These are phyloP conservation scores for Sporothrix inflata DNA, from an alignment of 2,329 filamentous ascomycete species.

Conservation along the genomic window DNA sequence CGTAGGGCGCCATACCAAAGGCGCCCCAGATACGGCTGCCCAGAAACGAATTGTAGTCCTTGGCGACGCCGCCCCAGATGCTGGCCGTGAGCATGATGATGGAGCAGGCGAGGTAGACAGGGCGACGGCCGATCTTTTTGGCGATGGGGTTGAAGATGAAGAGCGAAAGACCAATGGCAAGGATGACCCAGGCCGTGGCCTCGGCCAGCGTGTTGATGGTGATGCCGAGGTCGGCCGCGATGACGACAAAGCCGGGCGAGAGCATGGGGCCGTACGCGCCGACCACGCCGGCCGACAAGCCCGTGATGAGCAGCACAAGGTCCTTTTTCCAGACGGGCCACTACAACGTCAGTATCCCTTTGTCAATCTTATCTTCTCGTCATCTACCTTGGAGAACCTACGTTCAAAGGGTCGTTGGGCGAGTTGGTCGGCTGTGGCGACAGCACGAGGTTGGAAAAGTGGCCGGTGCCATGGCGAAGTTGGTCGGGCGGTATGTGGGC, in stretches of 20 bases:
- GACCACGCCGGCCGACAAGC: conserved; percentile 51
- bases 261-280: conserved; percentile 58
- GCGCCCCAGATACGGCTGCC: conserved; percentile 51
- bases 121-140: conserved; percentile 54
- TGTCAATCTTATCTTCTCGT: no score
- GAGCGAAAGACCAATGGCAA: conserved; percentile 52
- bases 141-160: conserved; percentile 57
- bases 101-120: conserved; percentile 53
- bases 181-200: conserved; percentile 53
- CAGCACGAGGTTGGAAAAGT: conserved; percentile 43
- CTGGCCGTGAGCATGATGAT: conserved; percentile 52
- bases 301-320: conserved; percentile 49
- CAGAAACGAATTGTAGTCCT: conserved; percentile 50
- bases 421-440: conserved; percentile 52
- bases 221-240: conserved; percentile 49
- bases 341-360: background rate
- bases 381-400: no score
- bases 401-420: conserved; percentile 54
- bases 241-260: conserved; percentile 52
- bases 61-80: conserved; percentile 52
- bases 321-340: conserved; percentile 43
- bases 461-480: conserved; percentile 46
- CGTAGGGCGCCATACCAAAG: conserved; percentile 55
- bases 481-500: conserved; percentile 47
- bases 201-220: conserved; percentile 49